These are phyloP conservation scores for Davidsoniella neocaledoniae DNA, from an alignment of 2,329 filamentous ascomycete genomes.

Conservation along the genomic window DNA sequence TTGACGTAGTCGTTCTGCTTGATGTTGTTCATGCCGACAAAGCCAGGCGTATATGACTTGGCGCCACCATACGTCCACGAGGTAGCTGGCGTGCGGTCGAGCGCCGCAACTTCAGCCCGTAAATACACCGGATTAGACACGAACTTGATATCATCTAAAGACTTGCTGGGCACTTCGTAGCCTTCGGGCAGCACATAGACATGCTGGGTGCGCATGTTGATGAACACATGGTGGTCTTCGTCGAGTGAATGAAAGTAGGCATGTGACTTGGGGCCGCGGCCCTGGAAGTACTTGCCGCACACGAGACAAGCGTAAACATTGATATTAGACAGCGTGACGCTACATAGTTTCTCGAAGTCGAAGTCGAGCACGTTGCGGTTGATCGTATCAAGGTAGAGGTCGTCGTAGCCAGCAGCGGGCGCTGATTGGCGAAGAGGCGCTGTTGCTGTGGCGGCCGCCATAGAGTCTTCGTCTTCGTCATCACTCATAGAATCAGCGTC, in stretches of 20 bases:
- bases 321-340: slow-evolving; percentile 88
- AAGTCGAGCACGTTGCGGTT: slow-evolving; percentile 87
- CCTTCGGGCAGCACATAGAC: slow-evolving; percentile 89
- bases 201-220: slow-evolving; percentile 88
- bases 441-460: slow-evolving; percentile 16
- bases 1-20: slow-evolving; percentile 99
- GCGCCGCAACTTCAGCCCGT: slow-evolving; percentile 58
- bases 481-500: slow-evolving; percentile 15
- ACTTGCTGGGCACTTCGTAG: slow-evolving; percentile 90
- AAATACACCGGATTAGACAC: slow-evolving; percentile 83
- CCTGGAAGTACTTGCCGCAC: slow-evolving; percentile 96
- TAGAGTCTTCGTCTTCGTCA: slow-evolving; percentile 24
- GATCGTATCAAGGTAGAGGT: slow-evolving; percentile 96
- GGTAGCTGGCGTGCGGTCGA: slow-evolving; percentile 49
- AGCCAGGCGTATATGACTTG: slow-evolving; percentile 79
- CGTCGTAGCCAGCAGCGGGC: slow-evolving; percentile 75
- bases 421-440: slow-evolving; percentile 53
- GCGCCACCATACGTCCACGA: slow-evolving; percentile 60
- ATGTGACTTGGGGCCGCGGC: slow-evolving; percentile 80
- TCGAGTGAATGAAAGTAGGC: slow-evolving; percentile 97
- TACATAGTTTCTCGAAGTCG: slow-evolving; percentile 97
- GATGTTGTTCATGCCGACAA: slow-evolving; percentile 99
- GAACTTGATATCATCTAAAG: slow-evolving; percentile 94
- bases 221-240: slow-evolving; percentile 89
- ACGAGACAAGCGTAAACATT: slow-evolving; percentile 97